phyloP scores from a whole-genome alignment of 305 asterid species.

The Fraxinus velutina region DNA sequence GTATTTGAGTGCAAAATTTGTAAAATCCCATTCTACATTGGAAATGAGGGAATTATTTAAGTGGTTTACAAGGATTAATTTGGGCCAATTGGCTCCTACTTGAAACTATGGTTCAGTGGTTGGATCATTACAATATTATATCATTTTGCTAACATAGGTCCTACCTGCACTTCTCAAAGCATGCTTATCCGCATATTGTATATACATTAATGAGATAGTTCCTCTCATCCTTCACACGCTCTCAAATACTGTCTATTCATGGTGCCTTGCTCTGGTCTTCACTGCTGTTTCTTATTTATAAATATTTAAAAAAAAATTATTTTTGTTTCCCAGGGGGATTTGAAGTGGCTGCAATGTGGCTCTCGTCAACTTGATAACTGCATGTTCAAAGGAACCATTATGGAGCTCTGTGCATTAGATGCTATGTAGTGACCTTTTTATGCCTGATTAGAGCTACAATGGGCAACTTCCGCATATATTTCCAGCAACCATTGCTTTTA shows the following conservation, averaged over 20 bases:
- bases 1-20: not conserved
- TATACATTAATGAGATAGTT: not conserved
- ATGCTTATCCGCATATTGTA: not conserved
- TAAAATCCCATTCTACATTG: not conserved
- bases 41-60: not conserved
- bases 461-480: slow-evolving; percentile 41
- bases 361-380: slow-evolving; percentile 21
- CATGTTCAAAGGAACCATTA: slow-evolving; percentile 21
- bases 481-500: slow-evolving; percentile 37
- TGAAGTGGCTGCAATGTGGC: slow-evolving; percentile 20
- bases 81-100: not conserved
- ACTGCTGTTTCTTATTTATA: not conserved
- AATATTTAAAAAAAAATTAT: not conserved
- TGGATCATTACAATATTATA: not conserved
- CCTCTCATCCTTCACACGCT: not conserved
- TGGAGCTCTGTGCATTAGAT: slow-evolving; percentile 32
- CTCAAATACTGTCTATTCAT: not conserved
- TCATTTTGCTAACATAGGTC: not conserved
- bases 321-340: slow-evolving; percentile 23
- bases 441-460: slow-evolving; percentile 43
- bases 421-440: slow-evolving; percentile 39
- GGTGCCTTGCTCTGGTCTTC: not conserved
- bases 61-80: not conserved
- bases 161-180: not conserved
- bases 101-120: not conserved